Evolutionary conservation across 192 early-diverging fungal genomes (phyloP).

Genomic region (Jimgerdemannia flammicorona): DNA sequence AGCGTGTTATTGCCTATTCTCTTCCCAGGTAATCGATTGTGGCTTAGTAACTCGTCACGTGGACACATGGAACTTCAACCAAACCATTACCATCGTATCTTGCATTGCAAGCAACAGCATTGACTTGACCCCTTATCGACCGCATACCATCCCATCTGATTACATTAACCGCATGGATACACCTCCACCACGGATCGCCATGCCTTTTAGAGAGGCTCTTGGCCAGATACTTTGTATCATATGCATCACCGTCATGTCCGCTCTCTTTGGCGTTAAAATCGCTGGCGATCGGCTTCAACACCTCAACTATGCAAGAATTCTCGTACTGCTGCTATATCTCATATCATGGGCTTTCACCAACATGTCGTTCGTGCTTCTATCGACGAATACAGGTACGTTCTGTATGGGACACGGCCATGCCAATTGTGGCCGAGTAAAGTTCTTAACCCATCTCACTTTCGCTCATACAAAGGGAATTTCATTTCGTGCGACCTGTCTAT

Average conservation of each 20-base stretch:
- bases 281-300: constrained; percentile 29
- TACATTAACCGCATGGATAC: too few species aligned
- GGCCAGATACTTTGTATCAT: background rate
- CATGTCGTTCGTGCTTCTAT: constrained; percentile 30
- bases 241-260: constrained; percentile 35
- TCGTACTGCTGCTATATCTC: constrained; percentile 36
- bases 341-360: constrained; percentile 41
- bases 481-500: constrained; percentile 38
- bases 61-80: too few species aligned
- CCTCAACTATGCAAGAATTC: constrained; percentile 38
- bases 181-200: too few species aligned
- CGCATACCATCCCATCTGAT: too few species aligned
- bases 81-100: too few species aligned
- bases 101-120: too few species aligned
- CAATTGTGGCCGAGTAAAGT: background rate
- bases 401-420: background rate
- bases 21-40: too few species aligned
- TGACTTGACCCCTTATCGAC: too few species aligned
- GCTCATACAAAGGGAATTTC: constrained; percentile 19
- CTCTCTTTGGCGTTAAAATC: constrained; percentile 36
- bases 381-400: constrained; percentile 36
- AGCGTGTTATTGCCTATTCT: too few species aligned
- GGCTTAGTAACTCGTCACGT: too few species aligned
- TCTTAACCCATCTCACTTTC: background rate
- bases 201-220: too few species aligned